phyloP scores from a whole-genome alignment of 768 basidiomycete species.

The Mycena maculata region DNA sequence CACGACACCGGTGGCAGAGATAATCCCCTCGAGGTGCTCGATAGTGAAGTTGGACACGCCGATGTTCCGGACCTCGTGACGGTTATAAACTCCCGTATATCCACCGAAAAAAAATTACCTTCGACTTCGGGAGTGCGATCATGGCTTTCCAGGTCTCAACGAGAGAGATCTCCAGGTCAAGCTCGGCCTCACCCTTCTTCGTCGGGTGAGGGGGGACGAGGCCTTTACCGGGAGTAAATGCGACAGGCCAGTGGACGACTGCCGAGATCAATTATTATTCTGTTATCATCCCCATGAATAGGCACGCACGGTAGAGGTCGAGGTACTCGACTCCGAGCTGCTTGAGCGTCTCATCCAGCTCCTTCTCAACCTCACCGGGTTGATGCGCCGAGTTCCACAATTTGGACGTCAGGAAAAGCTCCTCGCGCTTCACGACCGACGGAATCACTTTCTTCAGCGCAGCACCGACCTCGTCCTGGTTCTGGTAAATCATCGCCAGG shows the following conservation, averaged over 20 bases:
- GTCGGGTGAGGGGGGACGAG: slow-evolving; percentile 60
- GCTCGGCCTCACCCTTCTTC: slow-evolving; percentile 57
- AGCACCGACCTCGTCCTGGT: slow-evolving; percentile 81
- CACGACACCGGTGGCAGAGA: slow-evolving; percentile 74
- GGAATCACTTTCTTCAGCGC: slow-evolving; percentile 84
- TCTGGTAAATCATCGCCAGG: slow-evolving; percentile 82
- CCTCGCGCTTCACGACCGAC: slow-evolving; percentile 80
- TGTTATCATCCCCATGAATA: not conserved
- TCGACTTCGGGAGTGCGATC: slow-evolving; percentile 75
- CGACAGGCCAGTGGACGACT: slow-evolving; percentile 87
- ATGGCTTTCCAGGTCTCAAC: slow-evolving; percentile 88
- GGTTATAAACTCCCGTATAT: not conserved
- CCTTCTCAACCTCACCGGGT: slow-evolving; percentile 74
- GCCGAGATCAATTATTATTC: not conserved
- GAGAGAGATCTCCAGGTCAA: slow-evolving; percentile 71
- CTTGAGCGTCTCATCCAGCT: slow-evolving; percentile 78
- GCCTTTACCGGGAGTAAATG: slow-evolving; percentile 56
- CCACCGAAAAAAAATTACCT: slow-evolving; percentile 53
- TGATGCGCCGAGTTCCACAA: slow-evolving; percentile 84
- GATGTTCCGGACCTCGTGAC: slow-evolving; percentile 66
- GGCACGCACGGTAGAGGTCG: slow-evolving; percentile 77
- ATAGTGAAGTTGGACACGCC: slow-evolving; percentile 89
- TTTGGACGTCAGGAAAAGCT: slow-evolving; percentile 86
- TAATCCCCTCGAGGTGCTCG: slow-evolving; percentile 73
- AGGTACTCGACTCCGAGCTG: slow-evolving; percentile 82